Evolutionary conservation across 2,329 filamentous ascomycete genomes (phyloP), one percentile per base, ranked within the genome.

Genomic region (Tolypocladium inflatum): DNA sequence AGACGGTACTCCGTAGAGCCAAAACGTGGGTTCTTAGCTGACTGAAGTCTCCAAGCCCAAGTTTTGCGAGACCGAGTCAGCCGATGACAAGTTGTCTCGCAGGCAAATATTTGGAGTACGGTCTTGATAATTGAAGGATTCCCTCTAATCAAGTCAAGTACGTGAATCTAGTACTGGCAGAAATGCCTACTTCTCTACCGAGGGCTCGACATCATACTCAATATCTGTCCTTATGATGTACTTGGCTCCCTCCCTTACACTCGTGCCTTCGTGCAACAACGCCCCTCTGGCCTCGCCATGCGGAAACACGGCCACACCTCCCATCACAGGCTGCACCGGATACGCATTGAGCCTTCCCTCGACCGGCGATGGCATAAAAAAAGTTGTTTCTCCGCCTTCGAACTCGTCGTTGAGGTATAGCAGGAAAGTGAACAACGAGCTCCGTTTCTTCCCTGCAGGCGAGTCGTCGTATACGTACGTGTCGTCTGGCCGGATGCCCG

Each of bases 151-250:
- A 5, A 2, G 38, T 17, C 6, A 15, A 17, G 38, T 6, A 39
- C 38, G 39, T 15, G 7, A 6, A 41, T 41, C 39, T 41, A 3
- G 39, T n/a, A 4, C 39, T n/a, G 2, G 19, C 38, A 19, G 38
- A 2, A 4, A 4, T n/a, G 9, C 17, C 26, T 51, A 51, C 17
- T 26, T 51, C 15, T 48, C 56, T 26, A 26, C 35, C 7, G 57
- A 62, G 3, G 69, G 64, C 43, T 77, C 72, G 77, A 89, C 73
- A 68, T 89, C 86, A 62, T 88, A 90, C 68, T 88, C 81, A 4
- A 90, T 82, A 67, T 90, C 87, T 0, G 86, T 88, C 58, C 87
- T 71, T 51, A 89, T 88, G 1, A 90, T 84, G 66, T 89, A 90
- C 68, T 82, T 82, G 0, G 83, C 82, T 0, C 84, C 85, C 63